Conservation (phyloP, 495 filamentous ascomycete genomes). For the Hyphodiscus hymeniophilus region DNA sequence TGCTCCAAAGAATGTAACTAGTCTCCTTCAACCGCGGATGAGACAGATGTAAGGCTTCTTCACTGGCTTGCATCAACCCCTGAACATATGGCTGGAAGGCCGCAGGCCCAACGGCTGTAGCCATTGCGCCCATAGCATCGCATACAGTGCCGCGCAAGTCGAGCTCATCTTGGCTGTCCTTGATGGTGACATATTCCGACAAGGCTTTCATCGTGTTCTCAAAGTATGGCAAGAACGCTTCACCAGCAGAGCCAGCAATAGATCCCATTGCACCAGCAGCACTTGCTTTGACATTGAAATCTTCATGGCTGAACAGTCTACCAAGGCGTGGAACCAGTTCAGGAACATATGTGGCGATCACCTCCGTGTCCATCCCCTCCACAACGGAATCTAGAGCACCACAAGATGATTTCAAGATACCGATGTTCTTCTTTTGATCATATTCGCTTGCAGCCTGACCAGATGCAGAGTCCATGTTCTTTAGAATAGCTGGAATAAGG, state of each 20-base stretch:
- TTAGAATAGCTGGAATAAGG: slow-evolving; percentile 74
- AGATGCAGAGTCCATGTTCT: slow-evolving; percentile 78
- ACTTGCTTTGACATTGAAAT: slow-evolving; percentile 82
- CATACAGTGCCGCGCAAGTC: slow-evolving; percentile 81
- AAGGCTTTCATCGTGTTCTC: slow-evolving; percentile 78
- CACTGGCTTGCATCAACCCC: slow-evolving; percentile 80
- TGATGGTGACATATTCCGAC: slow-evolving; percentile 72
- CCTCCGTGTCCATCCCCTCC: slow-evolving; percentile 77
- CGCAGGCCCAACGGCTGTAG: slow-evolving; percentile 75
- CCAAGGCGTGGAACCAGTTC: slow-evolving; percentile 79
- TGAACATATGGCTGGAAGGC: slow-evolving; percentile 85
- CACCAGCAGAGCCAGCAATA: slow-evolving; percentile 73
- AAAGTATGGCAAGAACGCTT: slow-evolving; percentile 85
- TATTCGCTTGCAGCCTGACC: slow-evolving; percentile 33
- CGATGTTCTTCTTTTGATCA: slow-evolving; percentile 61
- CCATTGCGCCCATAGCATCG: slow-evolving; percentile 88
- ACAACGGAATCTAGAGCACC: slow-evolving; percentile 87
- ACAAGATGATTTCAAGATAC: slow-evolving; percentile 83
- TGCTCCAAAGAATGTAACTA: slow-evolving; percentile 93
- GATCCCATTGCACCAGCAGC: slow-evolving; percentile 86
- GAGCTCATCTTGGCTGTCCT: slow-evolving; percentile 83
- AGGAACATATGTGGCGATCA: slow-evolving; percentile 70
- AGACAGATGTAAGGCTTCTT: slow-evolving; percentile 84
- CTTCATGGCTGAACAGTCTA: slow-evolving; percentile 67
- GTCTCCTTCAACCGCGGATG: slow-evolving; percentile 89